Evolutionary conservation across 176 grass and related monocot genomes (phyloP), one percentile per base, ranked within the genome.

Genomic region (Areca catechu): DNA sequence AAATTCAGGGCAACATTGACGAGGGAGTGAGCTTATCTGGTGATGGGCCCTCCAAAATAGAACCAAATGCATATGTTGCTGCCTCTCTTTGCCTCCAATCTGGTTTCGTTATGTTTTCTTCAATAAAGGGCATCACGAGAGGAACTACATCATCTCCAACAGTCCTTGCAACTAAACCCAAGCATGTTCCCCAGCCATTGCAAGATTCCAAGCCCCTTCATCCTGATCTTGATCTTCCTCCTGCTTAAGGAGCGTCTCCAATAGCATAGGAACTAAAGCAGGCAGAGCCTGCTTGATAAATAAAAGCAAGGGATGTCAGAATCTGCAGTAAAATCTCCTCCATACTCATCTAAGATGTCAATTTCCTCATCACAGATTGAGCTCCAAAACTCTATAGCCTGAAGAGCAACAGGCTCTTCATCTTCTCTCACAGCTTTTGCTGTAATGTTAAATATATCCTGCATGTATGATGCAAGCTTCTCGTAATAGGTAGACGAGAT

Each of bases 151-250:
- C 60, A 63, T 63, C 60, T 15, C 60, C 60, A 49, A 63, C 60
- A 22, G 60, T 63, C 19, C 30, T 19, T 63, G 60, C 37, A 49
- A 63, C 60, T 29, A 63, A 63, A 49, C 60, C 60, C 60, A 63
- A 63, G 18, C 60, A 63, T 5, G 60, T 63, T 63, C 60, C 60
- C 60, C 60, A 15, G 60, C 60, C 60, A 63, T 63, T 22, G 60
- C 60, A 63, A 63, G 60, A 47, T 63, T 63, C 60, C 60, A 63
- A 63, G 30, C 19, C 3, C 60, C 60, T 63, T 63, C 60, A 63
- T 63, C 60, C 60, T 23, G 60, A 49, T 63, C 60, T 63, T 63
- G 60, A 63, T 63, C 60, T 47, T 63, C 60, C 47, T 63, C 60
- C 43, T 63, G 60, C 37, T 63, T 49, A 63, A 63, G 37, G 20